Conservation (phyloP, 257 asterid genomes). For the Solanum dulcamara region DNA sequence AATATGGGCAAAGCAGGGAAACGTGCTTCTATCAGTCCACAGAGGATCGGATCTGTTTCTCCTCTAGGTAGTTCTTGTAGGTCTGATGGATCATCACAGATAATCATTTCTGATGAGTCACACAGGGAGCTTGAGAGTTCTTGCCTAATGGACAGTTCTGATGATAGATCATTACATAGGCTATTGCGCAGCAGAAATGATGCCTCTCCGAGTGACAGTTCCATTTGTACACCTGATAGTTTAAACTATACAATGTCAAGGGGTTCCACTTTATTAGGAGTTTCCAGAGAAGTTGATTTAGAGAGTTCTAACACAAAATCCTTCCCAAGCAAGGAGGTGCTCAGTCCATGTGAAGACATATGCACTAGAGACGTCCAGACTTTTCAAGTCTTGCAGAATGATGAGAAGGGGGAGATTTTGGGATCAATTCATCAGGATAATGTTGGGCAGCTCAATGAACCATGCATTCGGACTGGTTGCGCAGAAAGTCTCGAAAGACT, state of each 20-base stretch:
- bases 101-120: slow-evolving; percentile 1
- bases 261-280: background rate
- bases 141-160: background rate
- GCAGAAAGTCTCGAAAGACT: background rate
- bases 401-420: background rate
- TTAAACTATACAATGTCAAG: background rate
- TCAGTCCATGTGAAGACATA: background rate
- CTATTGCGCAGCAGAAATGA: background rate
- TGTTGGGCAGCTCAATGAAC: background rate
- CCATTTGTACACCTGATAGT: background rate
- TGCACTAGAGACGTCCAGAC: background rate
- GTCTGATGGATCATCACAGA: slow-evolving; percentile 6
- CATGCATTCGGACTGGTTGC: background rate
- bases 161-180: background rate
- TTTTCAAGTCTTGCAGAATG: background rate
- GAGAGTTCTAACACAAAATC: background rate
- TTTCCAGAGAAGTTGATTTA: background rate
- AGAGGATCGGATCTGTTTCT: background rate
- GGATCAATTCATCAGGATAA: background rate
- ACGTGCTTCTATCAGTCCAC: background rate
- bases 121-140: background rate
- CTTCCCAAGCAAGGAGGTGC: background rate
- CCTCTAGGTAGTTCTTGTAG: background rate
- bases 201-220: background rate
- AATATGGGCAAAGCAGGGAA: background rate